Conservation (phyloP, 768 basidiomycete species). For the Lactarius tabidus region DNA sequence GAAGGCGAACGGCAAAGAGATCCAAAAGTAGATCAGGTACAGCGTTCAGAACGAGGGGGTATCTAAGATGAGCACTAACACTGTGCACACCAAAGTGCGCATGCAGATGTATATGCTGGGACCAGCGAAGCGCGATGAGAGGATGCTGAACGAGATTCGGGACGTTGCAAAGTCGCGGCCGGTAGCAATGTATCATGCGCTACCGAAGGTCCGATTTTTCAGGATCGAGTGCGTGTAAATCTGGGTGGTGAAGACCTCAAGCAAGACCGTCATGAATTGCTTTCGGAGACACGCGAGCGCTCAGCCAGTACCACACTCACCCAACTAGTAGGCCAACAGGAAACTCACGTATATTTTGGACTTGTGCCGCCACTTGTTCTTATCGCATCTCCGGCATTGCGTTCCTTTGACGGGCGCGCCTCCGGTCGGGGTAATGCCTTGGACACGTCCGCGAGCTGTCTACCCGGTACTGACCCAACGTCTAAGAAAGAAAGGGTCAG, state of each 20-base stretch:
- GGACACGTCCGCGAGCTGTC: slow-evolving; percentile 13
- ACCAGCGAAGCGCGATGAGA: slow-evolving; percentile 98
- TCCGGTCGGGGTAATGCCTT: slow-evolving; percentile 20
- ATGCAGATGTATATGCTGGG: slow-evolving; percentile 98
- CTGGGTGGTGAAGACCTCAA: slow-evolving; percentile 98
- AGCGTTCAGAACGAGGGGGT: slow-evolving; percentile 89
- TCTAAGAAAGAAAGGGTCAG: slow-evolving; percentile 11
- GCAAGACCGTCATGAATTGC: slow-evolving; percentile 91
- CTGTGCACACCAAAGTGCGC: no score
- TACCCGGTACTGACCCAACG: slow-evolving; percentile 19
- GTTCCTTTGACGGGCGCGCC: slow-evolving; percentile 35
- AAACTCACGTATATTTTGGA: slow-evolving; percentile 69
- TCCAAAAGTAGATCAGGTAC: slow-evolving; percentile 96
- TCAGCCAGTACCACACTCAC: slow-evolving; percentile 86
- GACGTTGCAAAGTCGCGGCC: slow-evolving; percentile 98
- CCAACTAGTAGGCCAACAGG: background rate
- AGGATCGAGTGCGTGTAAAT: slow-evolving; percentile 98
- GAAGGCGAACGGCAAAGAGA: slow-evolving; percentile 88
- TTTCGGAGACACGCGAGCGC: slow-evolving; percentile 89
- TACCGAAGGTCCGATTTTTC: slow-evolving; percentile 95
- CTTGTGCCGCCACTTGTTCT: slow-evolving; percentile 44
- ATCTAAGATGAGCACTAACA: slow-evolving; percentile 90
- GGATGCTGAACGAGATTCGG: slow-evolving; percentile 87
- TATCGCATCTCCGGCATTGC: slow-evolving; percentile 47
- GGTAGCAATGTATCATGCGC: slow-evolving; percentile 97